These are phyloP conservation scores for Rhynchosporium graminicola DNA, from an alignment of 2,329 filamentous ascomycete genomes.

Conservation along the genomic window DNA sequence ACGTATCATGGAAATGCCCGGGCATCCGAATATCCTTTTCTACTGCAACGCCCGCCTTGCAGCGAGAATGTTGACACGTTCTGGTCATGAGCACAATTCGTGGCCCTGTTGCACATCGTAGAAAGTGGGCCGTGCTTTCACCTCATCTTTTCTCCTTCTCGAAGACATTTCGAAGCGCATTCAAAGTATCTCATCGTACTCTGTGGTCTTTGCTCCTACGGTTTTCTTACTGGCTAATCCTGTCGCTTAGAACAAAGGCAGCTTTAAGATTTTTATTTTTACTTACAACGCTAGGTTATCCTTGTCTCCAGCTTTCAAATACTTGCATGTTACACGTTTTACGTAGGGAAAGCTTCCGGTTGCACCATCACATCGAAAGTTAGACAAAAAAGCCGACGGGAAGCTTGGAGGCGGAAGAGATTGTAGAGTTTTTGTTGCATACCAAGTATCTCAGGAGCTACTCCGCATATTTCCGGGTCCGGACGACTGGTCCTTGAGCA, in stretches of 20 bases:
- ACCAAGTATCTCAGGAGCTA: neutral
- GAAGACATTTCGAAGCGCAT: constrained; percentile 1
- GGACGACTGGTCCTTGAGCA: neutral
- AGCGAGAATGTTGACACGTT: neutral
- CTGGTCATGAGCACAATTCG: neutral
- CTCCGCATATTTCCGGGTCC: neutral
- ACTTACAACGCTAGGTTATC: neutral
- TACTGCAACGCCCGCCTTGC: neutral
- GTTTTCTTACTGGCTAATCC: neutral
- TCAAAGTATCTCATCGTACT: neutral
- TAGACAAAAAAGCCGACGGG: neutral
- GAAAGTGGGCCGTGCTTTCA: constrained; percentile 14
- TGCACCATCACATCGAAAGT: constrained; percentile 1
- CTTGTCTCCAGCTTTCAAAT: neutral
- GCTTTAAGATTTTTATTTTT: neutral
- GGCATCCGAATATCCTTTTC: neutral
- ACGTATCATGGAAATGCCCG: neutral
- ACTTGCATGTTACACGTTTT: constrained; percentile 2
- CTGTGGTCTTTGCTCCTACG: neutral
- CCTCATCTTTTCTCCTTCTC: constrained; percentile 1
- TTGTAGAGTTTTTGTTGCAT: too few relatives aligned
- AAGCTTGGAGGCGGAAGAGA: neutral
- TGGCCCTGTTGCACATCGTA: constrained; percentile 13
- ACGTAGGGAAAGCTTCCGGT: neutral
- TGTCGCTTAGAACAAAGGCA: neutral